Evolutionary conservation across 768 basidiomycete genomes (phyloP), one percentile per base, ranked within the genome.

Genomic region (Mycena olivaceomarginata): DNA sequence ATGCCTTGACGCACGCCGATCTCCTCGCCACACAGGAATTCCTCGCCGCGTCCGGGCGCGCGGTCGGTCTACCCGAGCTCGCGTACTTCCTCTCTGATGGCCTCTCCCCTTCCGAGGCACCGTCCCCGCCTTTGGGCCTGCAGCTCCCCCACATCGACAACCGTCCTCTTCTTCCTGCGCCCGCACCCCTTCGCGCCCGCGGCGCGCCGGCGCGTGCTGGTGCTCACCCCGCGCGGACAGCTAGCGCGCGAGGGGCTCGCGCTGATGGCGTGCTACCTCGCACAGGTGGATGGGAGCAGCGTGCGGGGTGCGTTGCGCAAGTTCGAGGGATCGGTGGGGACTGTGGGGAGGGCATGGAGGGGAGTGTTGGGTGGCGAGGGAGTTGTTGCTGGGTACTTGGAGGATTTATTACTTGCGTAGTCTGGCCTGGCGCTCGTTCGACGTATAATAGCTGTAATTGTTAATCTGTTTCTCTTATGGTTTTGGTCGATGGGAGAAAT

Each of bases 121-220:
- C 72, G 46, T 57, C 69, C 0, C 73, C 31, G 31, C 31, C 31
- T 31, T 31, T 78, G 9, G 77, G 77, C 25, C 40, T 74, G 53
- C 63, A 65, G 53, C 31, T 46, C 7, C 40, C 12, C 40, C 72
- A 78, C 2, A 67, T 78, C 60, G 60, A 64, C 31, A 51, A 51
- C 56, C 13, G 69, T 65, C 41, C 69, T 74, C 12, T 40, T 64
- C 22, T 78, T 74, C 68, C 65, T 78, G 53, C 73, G 77, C 63
- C 77, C 73, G 64, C 77, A 74, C 41, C 77, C 77, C 2, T 78
- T 78, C 20, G 77, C 77, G 20, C 31, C 77, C 31, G 15, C 7
- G 20, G 41, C 51, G 20, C 67, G 68, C 39, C 63, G 57, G 11
- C 77, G 73, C 6, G 77, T 78, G 46, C 64, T 78, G 22, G 12